Base-by-base conservation (phyloP, 2,329 filamentous ascomycete genomes). In the Incumbomyces lentus region DNA sequence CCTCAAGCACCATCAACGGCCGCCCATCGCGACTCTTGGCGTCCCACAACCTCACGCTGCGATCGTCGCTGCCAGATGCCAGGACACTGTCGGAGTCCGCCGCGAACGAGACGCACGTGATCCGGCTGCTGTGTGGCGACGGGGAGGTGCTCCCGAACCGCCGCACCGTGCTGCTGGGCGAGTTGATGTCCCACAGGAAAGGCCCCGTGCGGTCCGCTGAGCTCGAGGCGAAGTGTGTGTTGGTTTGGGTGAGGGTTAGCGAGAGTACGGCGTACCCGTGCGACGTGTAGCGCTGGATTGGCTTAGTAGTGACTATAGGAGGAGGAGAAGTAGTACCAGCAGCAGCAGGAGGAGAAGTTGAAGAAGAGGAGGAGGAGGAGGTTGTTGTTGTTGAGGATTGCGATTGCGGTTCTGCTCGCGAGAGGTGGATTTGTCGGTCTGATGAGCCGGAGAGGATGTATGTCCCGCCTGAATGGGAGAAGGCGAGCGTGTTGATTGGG, bases 261-360 rank as follows among this genome's bases (percentile, higher is more conserved):
- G 86, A 84, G 50, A 95, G 81, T 6, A 98, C 84, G 57, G 89
- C 84, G 69, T 98, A 95, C 55, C 87, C 89, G 67, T 98, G 92
- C 2, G 85, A 86, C 31, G 81, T 71, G 68, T 95, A 98, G 31
- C 80, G 85, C 66, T 95, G 89, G 60, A 98, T 86, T 2, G 92
- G 80, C 13, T 42, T 43, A 8, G 7, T 13, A 12, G 32, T 38
- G 11, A 26, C 18, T n/a, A n/a, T n/a, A n/a, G n/a, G n/a, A n/a
- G n/a, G n/a, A n/a, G n/a, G n/a, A n/a, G n/a, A n/a, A n/a, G n/a
- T n/a, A n/a, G n/a, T n/a, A n/a, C n/a, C n/a, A n/a, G n/a, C n/a
- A n/a, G n/a, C n/a, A n/a, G n/a, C n/a, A n/a, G n/a, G n/a, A n/a
- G n/a, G n/a, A n/a, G n/a, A n/a, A n/a, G n/a, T n/a, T n/a, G n/a